A percentile compares a stretch with the other conserved stretches of the same genome.
Evolutionary conservation across 2,329 filamentous ascomycete species (phyloP).

Genomic region (Trichoderma endophyticum): DNA sequence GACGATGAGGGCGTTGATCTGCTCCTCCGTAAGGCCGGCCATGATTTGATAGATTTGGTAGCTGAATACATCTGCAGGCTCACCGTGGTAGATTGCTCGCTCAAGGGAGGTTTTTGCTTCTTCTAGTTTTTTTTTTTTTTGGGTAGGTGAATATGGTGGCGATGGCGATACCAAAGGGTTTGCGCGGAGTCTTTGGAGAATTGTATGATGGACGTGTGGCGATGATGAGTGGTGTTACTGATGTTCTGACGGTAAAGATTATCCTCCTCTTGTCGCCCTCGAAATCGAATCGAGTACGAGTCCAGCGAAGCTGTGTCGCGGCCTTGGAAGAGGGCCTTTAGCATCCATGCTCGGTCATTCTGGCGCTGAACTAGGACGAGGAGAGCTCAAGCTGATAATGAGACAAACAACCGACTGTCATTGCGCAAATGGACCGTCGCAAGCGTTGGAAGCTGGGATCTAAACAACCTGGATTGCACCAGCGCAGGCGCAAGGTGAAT

Average conservation of each 20-base stretch:
- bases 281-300: not conserved
- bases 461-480: not conserved
- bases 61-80: not conserved
- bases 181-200: not conserved
- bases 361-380: not conserved
- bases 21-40: slow-evolving; percentile 8
- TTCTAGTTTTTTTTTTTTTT: not conserved
- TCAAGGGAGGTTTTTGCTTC: not conserved
- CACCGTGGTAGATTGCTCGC: not conserved
- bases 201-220: not conserved
- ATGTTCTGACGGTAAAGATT: not conserved
- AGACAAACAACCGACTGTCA: not conserved
- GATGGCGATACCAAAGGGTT: not conserved
- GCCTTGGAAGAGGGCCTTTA: not conserved
- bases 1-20: not conserved
- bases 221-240: not conserved
- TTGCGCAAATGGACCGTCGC: not conserved
- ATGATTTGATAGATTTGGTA: not conserved
- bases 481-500: not conserved
- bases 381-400: not conserved
- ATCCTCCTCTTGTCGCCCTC: not conserved
- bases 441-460: not conserved
- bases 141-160: not conserved
- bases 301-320: slow-evolving; percentile 9
- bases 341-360: slow-evolving; percentile 9